Evolutionary conservation across 2,329 filamentous ascomycete genomes (phyloP).

Genomic region (Colletotrichum sp.): DNA sequence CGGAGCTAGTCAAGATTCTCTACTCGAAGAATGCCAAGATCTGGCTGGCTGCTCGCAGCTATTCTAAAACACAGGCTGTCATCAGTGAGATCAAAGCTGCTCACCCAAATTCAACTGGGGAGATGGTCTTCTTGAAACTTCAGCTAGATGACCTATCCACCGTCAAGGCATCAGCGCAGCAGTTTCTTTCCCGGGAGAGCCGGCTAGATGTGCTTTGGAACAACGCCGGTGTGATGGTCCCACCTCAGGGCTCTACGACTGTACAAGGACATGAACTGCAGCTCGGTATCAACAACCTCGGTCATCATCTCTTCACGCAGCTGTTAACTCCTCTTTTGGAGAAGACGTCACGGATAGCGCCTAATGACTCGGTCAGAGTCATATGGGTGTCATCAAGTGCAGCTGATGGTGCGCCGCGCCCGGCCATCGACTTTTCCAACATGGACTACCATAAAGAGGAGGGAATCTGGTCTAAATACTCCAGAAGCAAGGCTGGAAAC

Average conservation of each 20-base stretch:
- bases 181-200: not conserved
- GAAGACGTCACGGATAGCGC: rapidly evolving
- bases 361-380: rapidly evolving
- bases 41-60: not conserved
- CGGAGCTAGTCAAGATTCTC: not conserved
- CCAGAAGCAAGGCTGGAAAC: not conserved
- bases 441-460: not conserved
- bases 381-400: not conserved
- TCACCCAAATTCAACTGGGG: not conserved
- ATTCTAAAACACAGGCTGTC: not conserved
- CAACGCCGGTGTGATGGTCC: not conserved
- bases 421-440: not conserved
- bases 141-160: not conserved
- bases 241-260: not conserved
- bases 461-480: not conserved
- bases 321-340: rapidly evolving
- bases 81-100: not conserved
- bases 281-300: not conserved
- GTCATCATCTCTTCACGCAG: not conserved
- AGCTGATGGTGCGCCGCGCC: not conserved
- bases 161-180: not conserved
- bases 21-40: not conserved
- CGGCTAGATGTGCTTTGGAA: not conserved
- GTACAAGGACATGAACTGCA: not conserved
- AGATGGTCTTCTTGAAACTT: not conserved